Conservation (phyloP, 2,329 filamentous ascomycete species). For the Colletotrichum lindemuthianum region DNA sequence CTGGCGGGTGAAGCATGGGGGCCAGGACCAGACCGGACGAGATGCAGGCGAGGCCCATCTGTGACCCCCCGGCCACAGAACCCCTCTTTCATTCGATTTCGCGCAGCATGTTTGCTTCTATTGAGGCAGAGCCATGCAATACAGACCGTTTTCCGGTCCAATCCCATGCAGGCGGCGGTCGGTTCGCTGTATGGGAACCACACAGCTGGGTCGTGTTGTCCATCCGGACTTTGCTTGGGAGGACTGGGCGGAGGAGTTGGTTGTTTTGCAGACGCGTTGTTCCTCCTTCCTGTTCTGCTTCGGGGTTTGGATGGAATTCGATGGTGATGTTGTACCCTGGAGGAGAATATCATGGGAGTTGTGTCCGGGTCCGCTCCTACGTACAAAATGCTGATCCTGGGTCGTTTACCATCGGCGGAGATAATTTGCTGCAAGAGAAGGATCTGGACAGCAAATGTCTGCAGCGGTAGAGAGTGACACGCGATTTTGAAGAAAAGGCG, state of each 20-base stretch:
- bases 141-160: background rate
- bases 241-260: conserved; percentile 5
- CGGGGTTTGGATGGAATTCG: background rate
- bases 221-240: background rate
- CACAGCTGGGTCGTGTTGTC: conserved; percentile 7
- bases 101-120: conserved; percentile 15
- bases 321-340: background rate
- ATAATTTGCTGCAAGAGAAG: too few relatives aligned
- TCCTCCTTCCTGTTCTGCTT: background rate
- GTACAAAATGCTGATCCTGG: too few relatives aligned
- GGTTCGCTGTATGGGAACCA: conserved; percentile 9
- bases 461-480: too few relatives aligned
- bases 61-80: too few relatives aligned
- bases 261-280: background rate
- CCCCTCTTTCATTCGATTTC: background rate
- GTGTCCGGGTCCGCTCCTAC: too few relatives aligned
- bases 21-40: background rate
- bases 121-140: too few relatives aligned
- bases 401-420: too few relatives aligned
- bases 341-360: too few relatives aligned
- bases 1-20: background rate
- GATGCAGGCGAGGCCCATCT: too few relatives aligned
- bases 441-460: too few relatives aligned
- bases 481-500: too few relatives aligned
- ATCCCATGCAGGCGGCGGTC: conserved; percentile 9